Conservation (phyloP, 148 eudicot species). For the Dianthus caryophyllus region DNA sequence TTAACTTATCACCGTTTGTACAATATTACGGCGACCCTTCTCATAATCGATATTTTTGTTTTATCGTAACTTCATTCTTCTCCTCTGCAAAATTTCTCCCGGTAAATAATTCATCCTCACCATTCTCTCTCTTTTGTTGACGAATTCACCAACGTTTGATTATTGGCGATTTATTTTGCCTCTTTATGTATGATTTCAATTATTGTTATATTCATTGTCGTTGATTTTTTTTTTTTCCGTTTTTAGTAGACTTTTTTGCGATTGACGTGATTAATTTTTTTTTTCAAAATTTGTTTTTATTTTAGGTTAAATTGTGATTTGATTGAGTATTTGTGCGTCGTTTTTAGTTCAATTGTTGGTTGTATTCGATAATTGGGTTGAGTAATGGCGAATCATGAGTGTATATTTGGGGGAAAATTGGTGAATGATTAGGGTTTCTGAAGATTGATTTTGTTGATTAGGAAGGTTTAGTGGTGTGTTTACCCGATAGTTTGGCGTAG, state of each 20-base stretch:
- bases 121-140: too few species aligned
- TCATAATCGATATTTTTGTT: too few species aligned
- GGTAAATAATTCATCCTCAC: background rate
- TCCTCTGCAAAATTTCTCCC: background rate
- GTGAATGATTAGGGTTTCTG: too few species aligned
- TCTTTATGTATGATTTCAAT: background rate
- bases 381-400: background rate
- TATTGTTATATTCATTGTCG: background rate
- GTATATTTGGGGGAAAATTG: background rate
- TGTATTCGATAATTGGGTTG: background rate
- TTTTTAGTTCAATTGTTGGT: background rate
- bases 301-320: background rate
- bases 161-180: too few species aligned
- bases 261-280: background rate
- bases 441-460: too few species aligned
- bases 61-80: background rate
- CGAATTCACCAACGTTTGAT: too few species aligned
- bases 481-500: too few species aligned
- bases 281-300: background rate
- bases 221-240: background rate
- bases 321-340: background rate
- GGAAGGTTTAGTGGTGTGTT: too few species aligned
- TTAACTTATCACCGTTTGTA: too few species aligned
- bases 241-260: background rate
- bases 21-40: too few species aligned